Conservation (phyloP, 495 filamentous ascomycete genomes). For the Delitschia confertaspora region DNA sequence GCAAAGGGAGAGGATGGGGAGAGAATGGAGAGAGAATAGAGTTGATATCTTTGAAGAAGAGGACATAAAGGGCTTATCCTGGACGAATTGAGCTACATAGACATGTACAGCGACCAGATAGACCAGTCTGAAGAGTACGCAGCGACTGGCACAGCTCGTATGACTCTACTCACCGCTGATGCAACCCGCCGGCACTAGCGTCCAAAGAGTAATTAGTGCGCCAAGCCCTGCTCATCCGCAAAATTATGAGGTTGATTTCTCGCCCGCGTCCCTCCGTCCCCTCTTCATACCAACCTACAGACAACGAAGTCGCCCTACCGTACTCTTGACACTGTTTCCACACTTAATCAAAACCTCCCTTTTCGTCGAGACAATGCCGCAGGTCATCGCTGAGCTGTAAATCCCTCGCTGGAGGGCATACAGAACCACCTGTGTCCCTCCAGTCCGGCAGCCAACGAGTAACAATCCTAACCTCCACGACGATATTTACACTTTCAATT, state of each 20-base stretch:
- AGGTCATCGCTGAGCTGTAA: slow-evolving; percentile 94
- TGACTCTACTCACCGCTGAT: slow-evolving; percentile 15
- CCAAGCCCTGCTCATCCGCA: slow-evolving; percentile 3
- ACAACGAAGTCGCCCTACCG: slow-evolving; percentile 62
- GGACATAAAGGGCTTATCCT: no score
- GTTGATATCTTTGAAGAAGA: no score
- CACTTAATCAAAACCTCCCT: slow-evolving; percentile 31
- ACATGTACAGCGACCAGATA: no score
- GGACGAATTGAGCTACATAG: no score
- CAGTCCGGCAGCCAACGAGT: slow-evolving; percentile 73
- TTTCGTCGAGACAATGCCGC: slow-evolving; percentile 78
- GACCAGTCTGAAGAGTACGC: neutral
- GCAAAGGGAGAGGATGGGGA: no score
- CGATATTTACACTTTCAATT: slow-evolving; percentile 61
- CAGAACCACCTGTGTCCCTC: slow-evolving; percentile 61
- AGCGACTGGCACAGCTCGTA: slow-evolving; percentile 8
- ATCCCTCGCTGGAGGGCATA: slow-evolving; percentile 65
- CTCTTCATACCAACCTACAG: slow-evolving; percentile 31
- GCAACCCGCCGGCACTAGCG: slow-evolving; percentile 1
- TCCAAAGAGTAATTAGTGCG: neutral
- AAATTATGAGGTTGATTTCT: neutral
- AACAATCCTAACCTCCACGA: slow-evolving; percentile 66
- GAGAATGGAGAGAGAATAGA: no score
- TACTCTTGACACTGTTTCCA: no score
- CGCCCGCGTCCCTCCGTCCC: slow-evolving; percentile 8